Evolutionary conservation across 2,329 filamentous ascomycete genomes (phyloP), one percentile per base, ranked within the genome.

Genomic region (Sarocladiaceae sp.): DNA sequence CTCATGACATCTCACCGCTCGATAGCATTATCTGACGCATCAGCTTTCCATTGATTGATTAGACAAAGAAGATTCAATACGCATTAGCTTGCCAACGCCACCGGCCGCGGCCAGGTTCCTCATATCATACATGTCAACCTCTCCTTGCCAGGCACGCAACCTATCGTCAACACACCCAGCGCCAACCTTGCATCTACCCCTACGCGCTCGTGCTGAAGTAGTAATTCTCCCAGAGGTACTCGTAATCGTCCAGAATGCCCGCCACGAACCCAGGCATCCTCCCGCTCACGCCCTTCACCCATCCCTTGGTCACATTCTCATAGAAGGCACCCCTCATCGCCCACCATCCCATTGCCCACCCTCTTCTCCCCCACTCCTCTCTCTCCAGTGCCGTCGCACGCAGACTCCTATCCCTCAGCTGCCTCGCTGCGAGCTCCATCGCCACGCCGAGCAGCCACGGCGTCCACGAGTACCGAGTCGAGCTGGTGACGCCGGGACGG

Each of bases 181-280:
- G n/a, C n/a, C n/a, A n/a, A n/a, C n/a, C n/a, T n/a, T n/a, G n/a
- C n/a, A n/a, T n/a, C n/a, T 9, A 29, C 51, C 46, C 49, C 55
- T 52, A 67, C 21, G 62, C 60, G 45, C 73, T 77, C 27, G 77
- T 80, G 61, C 76, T 79, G 64, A 97, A 98, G 66, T 97, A 94
- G 64, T 96, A 97, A 56, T 94, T 90, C 66, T 96, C 89, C 93
- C 93, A 98, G 24, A 98, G 72, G 62, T 94, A 97, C 64, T 95
- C 88, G 61, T 98, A 98, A 62, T 98, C 93, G 60, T 96, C 89
- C 50, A 97, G 66, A 35, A 98, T 84, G 46, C 86, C 88, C 7
- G 83, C 85, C 19, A 95, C 73, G 59, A 98, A 78, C 52, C 85
- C 82, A 37, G 94, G 78, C 63, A 95, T 73, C 43, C 85, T 82